phyloP scores from a whole-genome alignment of 441 rosid genomes.

The Jatropha podagrica region DNA sequence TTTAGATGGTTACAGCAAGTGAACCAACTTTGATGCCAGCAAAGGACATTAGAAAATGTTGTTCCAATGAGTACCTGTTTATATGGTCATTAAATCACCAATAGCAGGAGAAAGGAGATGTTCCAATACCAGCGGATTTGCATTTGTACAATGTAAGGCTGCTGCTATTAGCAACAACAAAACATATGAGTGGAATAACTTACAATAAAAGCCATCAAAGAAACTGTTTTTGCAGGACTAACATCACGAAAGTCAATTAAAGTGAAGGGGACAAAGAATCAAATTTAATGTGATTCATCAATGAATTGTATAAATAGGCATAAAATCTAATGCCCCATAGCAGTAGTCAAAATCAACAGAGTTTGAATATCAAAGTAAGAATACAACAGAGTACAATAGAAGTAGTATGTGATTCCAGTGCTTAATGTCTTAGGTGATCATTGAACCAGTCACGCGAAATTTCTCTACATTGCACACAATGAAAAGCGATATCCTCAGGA shows the following conservation, averaged over 20 bases:
- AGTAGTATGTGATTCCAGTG: not conserved
- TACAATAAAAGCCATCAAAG: not conserved
- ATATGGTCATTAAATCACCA: not conserved
- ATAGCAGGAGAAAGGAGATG: not conserved
- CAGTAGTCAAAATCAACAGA: not conserved
- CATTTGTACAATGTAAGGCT: not conserved
- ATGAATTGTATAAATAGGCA: constrained; percentile 4
- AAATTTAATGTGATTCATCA: not conserved
- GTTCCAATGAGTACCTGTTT: not conserved
- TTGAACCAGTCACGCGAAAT: not conserved
- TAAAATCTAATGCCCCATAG: not conserved
- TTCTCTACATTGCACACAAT: not conserved
- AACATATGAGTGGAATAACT: not conserved
- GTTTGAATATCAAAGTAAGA: not conserved
- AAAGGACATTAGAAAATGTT: not conserved
- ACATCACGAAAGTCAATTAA: not conserved
- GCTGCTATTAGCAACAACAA: not conserved
- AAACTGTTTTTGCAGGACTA: not conserved
- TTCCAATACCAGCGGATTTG: not conserved
- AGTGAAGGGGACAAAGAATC: not conserved
- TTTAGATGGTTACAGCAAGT: not conserved
- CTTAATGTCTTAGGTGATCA: not conserved
- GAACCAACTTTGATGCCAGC: not conserved
- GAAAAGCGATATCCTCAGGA: not conserved
- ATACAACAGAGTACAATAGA: not conserved